Conservation (phyloP, 345 rosid species). For the Brassica cretica region DNA sequence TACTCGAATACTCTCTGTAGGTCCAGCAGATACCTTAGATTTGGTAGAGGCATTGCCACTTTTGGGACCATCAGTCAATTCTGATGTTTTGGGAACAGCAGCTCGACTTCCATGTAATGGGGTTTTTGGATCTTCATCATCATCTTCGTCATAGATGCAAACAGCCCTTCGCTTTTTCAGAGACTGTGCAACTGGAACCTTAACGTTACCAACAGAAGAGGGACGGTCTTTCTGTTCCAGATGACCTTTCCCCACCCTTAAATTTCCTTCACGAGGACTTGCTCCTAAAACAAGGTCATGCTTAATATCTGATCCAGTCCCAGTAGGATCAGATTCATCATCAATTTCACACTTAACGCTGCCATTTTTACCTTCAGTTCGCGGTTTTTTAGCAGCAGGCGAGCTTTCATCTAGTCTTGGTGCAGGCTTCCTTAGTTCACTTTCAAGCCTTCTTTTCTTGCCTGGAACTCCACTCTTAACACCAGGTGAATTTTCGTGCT, state of each 20-base stretch:
- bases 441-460: slow-evolving; percentile 50
- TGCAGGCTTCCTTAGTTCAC: slow-evolving; percentile 49
- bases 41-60: slow-evolving; percentile 38
- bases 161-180: slow-evolving; percentile 83
- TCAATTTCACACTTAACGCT: slow-evolving; percentile 32
- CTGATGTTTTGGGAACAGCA: slow-evolving; percentile 39
- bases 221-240: slow-evolving; percentile 45
- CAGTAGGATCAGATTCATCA: slow-evolving; percentile 36
- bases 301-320: slow-evolving; percentile 33
- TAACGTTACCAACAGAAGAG: slow-evolving; percentile 34
- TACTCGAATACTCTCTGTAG: slow-evolving; percentile 40
- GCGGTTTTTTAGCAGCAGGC: slow-evolving; percentile 56
- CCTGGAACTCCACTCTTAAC: slow-evolving; percentile 39
- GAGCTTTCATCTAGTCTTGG: slow-evolving; percentile 42
- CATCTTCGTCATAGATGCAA: slow-evolving; percentile 71
- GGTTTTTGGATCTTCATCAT: slow-evolving; percentile 75
- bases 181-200: slow-evolving; percentile 45
- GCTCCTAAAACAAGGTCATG: slow-evolving; percentile 47
- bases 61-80: slow-evolving; percentile 43
- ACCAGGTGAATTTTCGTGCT: slow-evolving; percentile 30
- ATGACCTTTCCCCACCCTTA: slow-evolving; percentile 53
- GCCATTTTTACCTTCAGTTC: slow-evolving; percentile 44
- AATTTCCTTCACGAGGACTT: slow-evolving; percentile 44
- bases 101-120: slow-evolving; percentile 75
- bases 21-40: slow-evolving; percentile 40